These are phyloP conservation scores for Teratosphaeria gauchensis DNA, from an alignment of 2,329 filamentous ascomycete genomes.

Conservation along the genomic window DNA sequence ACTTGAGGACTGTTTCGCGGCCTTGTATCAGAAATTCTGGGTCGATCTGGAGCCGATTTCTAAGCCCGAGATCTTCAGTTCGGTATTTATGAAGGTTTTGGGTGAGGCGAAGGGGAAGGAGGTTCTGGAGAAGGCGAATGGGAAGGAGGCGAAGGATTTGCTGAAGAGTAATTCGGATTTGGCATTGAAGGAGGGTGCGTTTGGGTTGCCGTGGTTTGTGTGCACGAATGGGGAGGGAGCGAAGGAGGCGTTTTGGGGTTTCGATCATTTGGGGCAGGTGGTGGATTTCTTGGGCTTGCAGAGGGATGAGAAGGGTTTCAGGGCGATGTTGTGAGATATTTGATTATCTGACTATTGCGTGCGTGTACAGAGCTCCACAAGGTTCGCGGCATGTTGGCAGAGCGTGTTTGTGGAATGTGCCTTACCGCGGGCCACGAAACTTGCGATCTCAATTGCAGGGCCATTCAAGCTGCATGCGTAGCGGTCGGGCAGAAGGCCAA, in stretches of 20 bases:
- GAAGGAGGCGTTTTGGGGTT: slow-evolving; percentile 49
- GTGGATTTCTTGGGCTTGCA: slow-evolving; percentile 45
- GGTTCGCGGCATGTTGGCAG: too few species aligned
- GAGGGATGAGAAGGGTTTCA: slow-evolving; percentile 26
- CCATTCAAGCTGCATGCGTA: neutral
- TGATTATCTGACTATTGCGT: neutral
- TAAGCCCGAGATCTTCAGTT: slow-evolving; percentile 35
- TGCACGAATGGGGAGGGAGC: slow-evolving; percentile 46
- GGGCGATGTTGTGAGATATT: slow-evolving; percentile 26
- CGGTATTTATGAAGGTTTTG: slow-evolving; percentile 37
- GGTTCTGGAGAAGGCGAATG: slow-evolving; percentile 26
- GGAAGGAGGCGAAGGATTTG: slow-evolving; percentile 36
- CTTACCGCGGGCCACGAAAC: neutral
- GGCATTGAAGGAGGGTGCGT: slow-evolving; percentile 46
- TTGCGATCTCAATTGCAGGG: neutral
- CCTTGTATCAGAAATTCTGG: slow-evolving; percentile 45
- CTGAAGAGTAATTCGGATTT: slow-evolving; percentile 42
- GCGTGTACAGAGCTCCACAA: too few species aligned
- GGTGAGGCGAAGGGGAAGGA: slow-evolving; percentile 35
- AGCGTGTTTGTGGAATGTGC: neutral
- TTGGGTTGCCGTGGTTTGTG: slow-evolving; percentile 52
- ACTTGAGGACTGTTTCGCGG: slow-evolving; percentile 33
- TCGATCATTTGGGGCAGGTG: slow-evolving; percentile 51
- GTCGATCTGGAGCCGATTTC: slow-evolving; percentile 38
- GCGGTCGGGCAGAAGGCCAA: neutral